Conservation (phyloP, 2,329 filamentous ascomycete species). For the Hypoxylon sp. region DNA sequence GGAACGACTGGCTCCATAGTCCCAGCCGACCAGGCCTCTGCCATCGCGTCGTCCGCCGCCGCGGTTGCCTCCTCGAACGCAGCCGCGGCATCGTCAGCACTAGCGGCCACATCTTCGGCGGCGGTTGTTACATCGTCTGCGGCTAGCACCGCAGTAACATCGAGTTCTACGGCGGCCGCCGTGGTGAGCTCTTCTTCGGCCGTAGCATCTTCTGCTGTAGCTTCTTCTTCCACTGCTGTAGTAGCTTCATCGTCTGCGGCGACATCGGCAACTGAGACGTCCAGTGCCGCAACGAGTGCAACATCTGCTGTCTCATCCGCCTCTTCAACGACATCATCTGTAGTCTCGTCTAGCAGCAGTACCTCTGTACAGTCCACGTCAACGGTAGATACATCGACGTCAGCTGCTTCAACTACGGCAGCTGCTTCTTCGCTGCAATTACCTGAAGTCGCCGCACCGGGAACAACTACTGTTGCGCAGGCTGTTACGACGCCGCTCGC, state of each 20-base stretch:
- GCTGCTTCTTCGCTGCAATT: conserved; percentile 44
- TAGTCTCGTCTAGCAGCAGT: conserved; percentile 2
- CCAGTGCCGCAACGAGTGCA: background rate
- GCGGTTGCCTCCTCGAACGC: conserved; percentile 42
- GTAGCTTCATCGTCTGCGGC: conserved; percentile 5
- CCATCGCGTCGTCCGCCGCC: conserved; percentile 50
- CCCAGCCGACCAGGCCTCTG: conserved; percentile 45
- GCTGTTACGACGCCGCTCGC: conserved; percentile 18
- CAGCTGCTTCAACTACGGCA: conserved; percentile 22
- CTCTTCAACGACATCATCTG: background rate
- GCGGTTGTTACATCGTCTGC: background rate
- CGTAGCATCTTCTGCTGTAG: background rate
- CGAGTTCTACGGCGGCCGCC: conserved; percentile 12
- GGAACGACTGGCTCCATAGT: conserved; percentile 46
- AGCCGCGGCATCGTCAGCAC: conserved; percentile 23
- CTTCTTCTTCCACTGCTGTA: background rate
- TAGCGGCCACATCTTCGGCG: conserved; percentile 23
- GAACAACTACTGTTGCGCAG: conserved; percentile 2
- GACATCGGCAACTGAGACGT: background rate
- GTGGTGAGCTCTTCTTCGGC: conserved; percentile 11
- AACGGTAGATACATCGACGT: conserved; percentile 1
- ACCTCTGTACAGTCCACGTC: background rate
- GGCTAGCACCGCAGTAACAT: background rate
- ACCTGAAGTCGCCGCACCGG: conserved; percentile 26
- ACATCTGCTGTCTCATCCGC: background rate